Conservation (phyloP, 805 yeast genomes). For the Yamadazyma sp. region DNA sequence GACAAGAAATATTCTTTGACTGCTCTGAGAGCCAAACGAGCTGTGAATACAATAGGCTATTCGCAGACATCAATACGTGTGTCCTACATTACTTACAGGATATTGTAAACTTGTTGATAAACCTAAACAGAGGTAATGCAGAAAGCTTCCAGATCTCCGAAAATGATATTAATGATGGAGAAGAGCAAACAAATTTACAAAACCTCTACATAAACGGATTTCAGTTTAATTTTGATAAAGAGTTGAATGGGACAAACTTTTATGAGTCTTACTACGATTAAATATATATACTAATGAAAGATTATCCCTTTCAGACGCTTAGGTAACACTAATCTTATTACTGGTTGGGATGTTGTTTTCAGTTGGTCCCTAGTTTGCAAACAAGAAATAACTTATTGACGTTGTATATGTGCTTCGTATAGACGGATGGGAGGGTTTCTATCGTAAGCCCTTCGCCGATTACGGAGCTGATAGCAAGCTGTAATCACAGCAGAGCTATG, state of each 20-base stretch:
- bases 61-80: constrained; percentile 19
- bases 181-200: constrained; percentile 24
- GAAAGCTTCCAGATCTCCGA: constrained; percentile 31
- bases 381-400: too few species aligned
- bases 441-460: too few species aligned
- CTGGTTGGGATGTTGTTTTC: too few species aligned
- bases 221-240: constrained; percentile 34
- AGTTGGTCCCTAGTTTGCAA: too few species aligned
- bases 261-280: constrained; percentile 16
- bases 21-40: constrained; percentile 1
- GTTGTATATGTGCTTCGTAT: too few species aligned
- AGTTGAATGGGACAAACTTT: constrained; percentile 41
- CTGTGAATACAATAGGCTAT: constrained; percentile 12
- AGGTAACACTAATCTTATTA: too few species aligned
- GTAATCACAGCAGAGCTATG: too few species aligned
- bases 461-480: too few species aligned
- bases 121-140: constrained; percentile 42
- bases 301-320: too few species aligned
- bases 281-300: background rate
- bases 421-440: too few species aligned
- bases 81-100: constrained; percentile 37
- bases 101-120: constrained; percentile 30
- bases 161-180: constrained; percentile 37
- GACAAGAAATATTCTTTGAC: constrained; percentile 21
- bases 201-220: constrained; percentile 35